Base-by-base conservation (phyloP, 805 yeast species). In the Sugiyamaella marilandica region DNA sequence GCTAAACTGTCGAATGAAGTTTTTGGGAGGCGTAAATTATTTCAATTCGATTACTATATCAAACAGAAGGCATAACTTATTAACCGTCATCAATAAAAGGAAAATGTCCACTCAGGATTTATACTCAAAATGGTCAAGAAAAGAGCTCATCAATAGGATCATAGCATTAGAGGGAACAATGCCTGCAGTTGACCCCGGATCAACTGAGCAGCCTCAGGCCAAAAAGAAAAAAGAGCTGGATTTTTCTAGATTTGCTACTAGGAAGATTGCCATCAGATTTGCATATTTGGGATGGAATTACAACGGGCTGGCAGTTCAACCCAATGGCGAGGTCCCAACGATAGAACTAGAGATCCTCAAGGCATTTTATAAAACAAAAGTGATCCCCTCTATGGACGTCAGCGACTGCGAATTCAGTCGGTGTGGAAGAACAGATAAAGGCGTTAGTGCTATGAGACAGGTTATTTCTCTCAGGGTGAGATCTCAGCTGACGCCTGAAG, bases 401-500 rank as follows among this genome's bases (percentile, higher is more conserved):
- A 71, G 71, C 7, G 82, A 80, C 1, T 87, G 84, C 63, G 76
- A 79, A 11, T 90, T 91, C 66, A 85, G 95, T 59, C 74, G 97
- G 57, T 94, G 98, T 70, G 98, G 98, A 0, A 76, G 98, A 62
- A 92, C 98, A 0, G 98, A 92, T 63, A 82, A 81, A 59, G 98
- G 97, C n/a, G 98, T 92, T 11, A 87, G 96, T 71, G 99, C 99
- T 0, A 80, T 94, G 84, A 87, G 88, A 58, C 99, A 94, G 68
- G 98, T 94, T 1, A 84, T 94, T 4, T 84, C 96, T 0, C 70
- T 94, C 36, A 70, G 74, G 13, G 83, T 92, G 26, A 75, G 99
- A 59, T 88, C 97, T 0, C 73, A 74, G 19, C 69, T 94, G 39
- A 64, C 80, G 0, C 60, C 62, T 1, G 91, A 84, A 44, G 87